Evolutionary conservation across 1,139 yeast genomes (phyloP).

Genomic region (Suhomyces bolitotheri): DNA sequence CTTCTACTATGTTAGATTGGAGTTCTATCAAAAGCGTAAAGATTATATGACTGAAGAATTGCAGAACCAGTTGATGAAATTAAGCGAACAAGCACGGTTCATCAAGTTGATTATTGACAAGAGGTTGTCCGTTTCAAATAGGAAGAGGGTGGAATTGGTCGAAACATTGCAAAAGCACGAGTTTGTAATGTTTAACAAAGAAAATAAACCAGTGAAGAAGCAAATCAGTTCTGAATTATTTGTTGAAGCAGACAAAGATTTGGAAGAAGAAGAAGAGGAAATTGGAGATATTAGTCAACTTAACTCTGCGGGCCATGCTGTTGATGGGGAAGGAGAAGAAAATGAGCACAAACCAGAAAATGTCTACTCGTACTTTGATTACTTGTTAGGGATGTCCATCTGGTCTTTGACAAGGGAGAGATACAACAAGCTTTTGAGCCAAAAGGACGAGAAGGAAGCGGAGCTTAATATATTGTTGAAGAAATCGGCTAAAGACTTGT

Average conservation of each 20-base stretch:
- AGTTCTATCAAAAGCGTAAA: slow-evolving; percentile 87
- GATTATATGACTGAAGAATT: slow-evolving; percentile 71
- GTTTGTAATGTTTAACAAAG: slow-evolving; percentile 75
- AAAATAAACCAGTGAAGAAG: slow-evolving; percentile 52
- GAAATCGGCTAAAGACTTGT: slow-evolving; percentile 80
- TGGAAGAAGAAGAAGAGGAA: slow-evolving; percentile 35
- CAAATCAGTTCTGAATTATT: slow-evolving; percentile 22
- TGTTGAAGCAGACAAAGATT: slow-evolving; percentile 30
- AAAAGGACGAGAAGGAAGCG: slow-evolving; percentile 68
- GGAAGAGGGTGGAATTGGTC: slow-evolving; percentile 65
- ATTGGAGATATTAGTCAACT: slow-evolving; percentile 40
- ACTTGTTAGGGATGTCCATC: slow-evolving; percentile 82
- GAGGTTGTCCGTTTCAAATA: slow-evolving; percentile 69
- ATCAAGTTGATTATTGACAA: slow-evolving; percentile 85
- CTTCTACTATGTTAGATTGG: slow-evolving; percentile 82
- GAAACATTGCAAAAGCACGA: slow-evolving; percentile 60
- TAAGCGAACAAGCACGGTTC: slow-evolving; percentile 86
- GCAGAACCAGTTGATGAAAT: slow-evolving; percentile 71
- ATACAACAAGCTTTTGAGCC: slow-evolving; percentile 74
- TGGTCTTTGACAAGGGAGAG: slow-evolving; percentile 93
- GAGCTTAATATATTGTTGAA: slow-evolving; percentile 69
- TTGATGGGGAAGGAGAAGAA: slow-evolving; percentile 26
- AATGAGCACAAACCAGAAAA: slow-evolving; percentile 41
- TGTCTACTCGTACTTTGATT: slow-evolving; percentile 63
- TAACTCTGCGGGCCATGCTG: slow-evolving; percentile 32